Conservation (phyloP, 1,284 basidiomycete species). For the Cerrena zonata region DNA sequence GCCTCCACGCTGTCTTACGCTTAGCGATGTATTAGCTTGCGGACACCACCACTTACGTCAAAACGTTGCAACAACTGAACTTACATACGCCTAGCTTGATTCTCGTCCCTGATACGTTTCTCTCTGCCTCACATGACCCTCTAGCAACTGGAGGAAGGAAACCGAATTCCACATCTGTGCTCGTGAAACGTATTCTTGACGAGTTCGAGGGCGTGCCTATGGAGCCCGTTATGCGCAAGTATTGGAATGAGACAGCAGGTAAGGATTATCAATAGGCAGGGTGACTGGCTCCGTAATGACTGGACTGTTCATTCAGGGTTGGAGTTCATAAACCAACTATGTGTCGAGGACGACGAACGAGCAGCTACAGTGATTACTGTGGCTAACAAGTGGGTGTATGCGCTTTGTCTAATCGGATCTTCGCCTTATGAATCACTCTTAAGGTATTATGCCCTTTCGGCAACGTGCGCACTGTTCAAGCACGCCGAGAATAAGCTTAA, state of each 20-base stretch:
- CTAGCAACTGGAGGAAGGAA: conserved; percentile 42
- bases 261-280: conserved; percentile 10
- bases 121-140: conserved; percentile 47
- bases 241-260: conserved; percentile 81
- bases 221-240: conserved; percentile 65
- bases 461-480: conserved; percentile 80
- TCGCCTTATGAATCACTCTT: not conserved
- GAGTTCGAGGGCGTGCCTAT: conserved; percentile 66
- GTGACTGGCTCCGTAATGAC: not conserved
- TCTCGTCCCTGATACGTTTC: conserved; percentile 74
- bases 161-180: conserved; percentile 45
- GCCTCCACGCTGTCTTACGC: not conserved
- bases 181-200: conserved; percentile 70
- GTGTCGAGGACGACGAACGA: conserved; percentile 71
- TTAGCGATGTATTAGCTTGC: conserved; percentile 56
- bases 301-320: conserved; percentile 48
- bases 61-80: conserved; percentile 81
- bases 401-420: conserved; percentile 7
- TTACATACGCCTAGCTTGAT: conserved; percentile 68
- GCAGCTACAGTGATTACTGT: conserved; percentile 69
- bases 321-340: conserved; percentile 70
- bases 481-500: conserved; percentile 65
- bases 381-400: conserved; percentile 65
- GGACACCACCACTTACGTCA: conserved; percentile 80
- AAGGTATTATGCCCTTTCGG: conserved; percentile 85